Evolutionary conservation across 352 stramenopile species (phyloP).

Genomic region (Phytophthora pisi): DNA sequence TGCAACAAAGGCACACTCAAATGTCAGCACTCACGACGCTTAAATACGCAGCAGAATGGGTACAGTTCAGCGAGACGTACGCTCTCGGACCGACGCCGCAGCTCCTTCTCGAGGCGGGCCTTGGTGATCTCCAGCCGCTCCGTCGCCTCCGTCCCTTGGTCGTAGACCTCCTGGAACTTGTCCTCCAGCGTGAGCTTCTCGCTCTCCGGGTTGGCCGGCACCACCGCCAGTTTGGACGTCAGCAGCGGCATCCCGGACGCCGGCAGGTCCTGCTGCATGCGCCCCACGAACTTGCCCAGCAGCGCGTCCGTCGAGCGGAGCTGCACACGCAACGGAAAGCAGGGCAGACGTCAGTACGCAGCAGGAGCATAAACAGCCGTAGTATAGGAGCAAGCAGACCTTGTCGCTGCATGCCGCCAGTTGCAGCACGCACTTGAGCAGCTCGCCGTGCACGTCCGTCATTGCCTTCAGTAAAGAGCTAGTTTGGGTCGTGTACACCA

Average conservation of each 20-base stretch:
- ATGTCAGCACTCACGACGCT: not conserved
- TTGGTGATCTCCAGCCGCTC: slow-evolving; percentile 75
- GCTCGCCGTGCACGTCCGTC: slow-evolving; percentile 57
- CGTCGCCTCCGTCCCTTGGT: slow-evolving; percentile 60
- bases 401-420: slow-evolving; percentile 78
- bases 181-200: slow-evolving; percentile 45
- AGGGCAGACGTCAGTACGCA: not conserved
- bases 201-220: slow-evolving; percentile 42
- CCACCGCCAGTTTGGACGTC: slow-evolving; percentile 66
- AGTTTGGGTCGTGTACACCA: not conserved
- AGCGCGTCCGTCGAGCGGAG: slow-evolving; percentile 62
- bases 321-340: slow-evolving; percentile 21
- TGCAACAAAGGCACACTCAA: slow-evolving; percentile 19
- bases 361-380: not conserved
- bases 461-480: slow-evolving; percentile 23
- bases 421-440: slow-evolving; percentile 82
- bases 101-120: slow-evolving; percentile 65
- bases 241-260: slow-evolving; percentile 55
- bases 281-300: slow-evolving; percentile 44
- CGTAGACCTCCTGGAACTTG: slow-evolving; percentile 61
- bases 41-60: not conserved
- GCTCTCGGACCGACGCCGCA: slow-evolving; percentile 56
- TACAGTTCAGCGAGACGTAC: slow-evolving; percentile 5
- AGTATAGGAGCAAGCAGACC: slow-evolving; percentile 20
- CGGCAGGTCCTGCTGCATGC: slow-evolving; percentile 48